phyloP scores from a whole-genome alignment of 495 filamentous ascomycete species.

The Xanthoparmelia taractica region DNA sequence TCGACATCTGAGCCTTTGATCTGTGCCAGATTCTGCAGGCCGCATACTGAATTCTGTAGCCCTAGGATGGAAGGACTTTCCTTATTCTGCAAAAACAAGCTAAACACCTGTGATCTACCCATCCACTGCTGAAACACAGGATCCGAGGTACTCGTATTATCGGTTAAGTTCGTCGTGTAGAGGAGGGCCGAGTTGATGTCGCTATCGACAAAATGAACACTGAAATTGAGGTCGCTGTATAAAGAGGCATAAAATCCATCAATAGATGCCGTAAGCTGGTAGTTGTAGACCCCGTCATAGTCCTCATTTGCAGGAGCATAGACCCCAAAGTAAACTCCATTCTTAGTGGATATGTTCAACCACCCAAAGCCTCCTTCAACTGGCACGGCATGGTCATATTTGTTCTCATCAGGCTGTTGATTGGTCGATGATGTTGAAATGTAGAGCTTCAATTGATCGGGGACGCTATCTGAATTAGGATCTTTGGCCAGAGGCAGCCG shows the following conservation, averaged over 20 bases:
- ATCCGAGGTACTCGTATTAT: slow-evolving; percentile 46
- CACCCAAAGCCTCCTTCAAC: slow-evolving; percentile 56
- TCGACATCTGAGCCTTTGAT: slow-evolving; percentile 48
- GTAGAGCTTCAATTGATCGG: slow-evolving; percentile 71
- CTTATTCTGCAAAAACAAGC: slow-evolving; percentile 67
- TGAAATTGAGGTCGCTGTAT: slow-evolving; percentile 40
- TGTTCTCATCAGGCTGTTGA: slow-evolving; percentile 56
- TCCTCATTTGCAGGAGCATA: slow-evolving; percentile 53
- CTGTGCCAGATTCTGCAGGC: slow-evolving; percentile 53
- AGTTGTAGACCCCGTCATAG: slow-evolving; percentile 59
- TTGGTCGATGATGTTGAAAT: slow-evolving; percentile 61
- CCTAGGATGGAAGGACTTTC: slow-evolving; percentile 55
- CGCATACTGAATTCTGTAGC: slow-evolving; percentile 67
- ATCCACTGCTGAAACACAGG: slow-evolving; percentile 40
- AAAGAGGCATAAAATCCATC: slow-evolving; percentile 63
- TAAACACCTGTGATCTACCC: slow-evolving; percentile 55
- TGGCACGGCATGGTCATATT: slow-evolving; percentile 33
- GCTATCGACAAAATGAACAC: slow-evolving; percentile 68
- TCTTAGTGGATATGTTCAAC: slow-evolving; percentile 44
- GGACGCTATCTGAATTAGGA: slow-evolving; percentile 22
- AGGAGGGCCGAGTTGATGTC: slow-evolving; percentile 70
- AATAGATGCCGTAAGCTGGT: slow-evolving; percentile 75
- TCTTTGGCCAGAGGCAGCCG: slow-evolving; percentile 21
- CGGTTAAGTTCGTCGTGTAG: slow-evolving; percentile 63
- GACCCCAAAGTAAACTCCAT: slow-evolving; percentile 67